Evolutionary conservation across 768 basidiomycete genomes (phyloP), one percentile per base, ranked within the genome.

Genomic region (Boletus bicolor): DNA sequence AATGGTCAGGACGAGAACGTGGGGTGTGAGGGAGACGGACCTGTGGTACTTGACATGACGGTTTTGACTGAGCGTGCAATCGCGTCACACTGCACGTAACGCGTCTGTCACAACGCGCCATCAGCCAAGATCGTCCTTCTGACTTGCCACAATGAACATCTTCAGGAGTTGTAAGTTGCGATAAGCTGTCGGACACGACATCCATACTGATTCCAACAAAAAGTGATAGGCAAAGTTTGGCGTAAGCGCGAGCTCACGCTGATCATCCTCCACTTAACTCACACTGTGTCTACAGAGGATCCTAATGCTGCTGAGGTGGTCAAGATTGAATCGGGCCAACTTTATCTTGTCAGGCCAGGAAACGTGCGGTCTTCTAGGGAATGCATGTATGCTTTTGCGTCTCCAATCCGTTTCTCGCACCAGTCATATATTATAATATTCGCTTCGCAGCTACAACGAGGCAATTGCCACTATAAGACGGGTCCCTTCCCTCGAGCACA

Each of bases 271-370:
- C 44, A 11, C 53, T 51, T 19, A 41, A 49, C 68, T 75, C 62
- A 76, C 60, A 37, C 59, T 56, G 56, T 58, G 49, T 59, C 59
- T 58, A 62, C 59, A 95, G 93, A 94, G 69, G 93, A 96, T 72
- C 89, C 94, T 41, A 92, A 95, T 72, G 91, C 93, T 51, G 84
- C 93, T 34, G 96, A 98, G 73, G 89, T 98, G 39, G 91, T 94
- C 48, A 95, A 96, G 75, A 91, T 98, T 55, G 87, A 91, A 21
- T 85, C 87, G 35, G 96, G 96, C 2, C 89, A 93, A 70, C 82
- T 99, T 26, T 94, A 87, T 74, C 85, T 98, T 53, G 86, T 95
- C 51, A 83, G 96, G 38, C 91, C 93, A 39, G 93, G 91, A 51
- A 91, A 89, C 64, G 86, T 97, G 64, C 89, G 94, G 56, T 88